Evolutionary conservation across 2,329 filamentous ascomycete genomes (phyloP).

Genomic region (Botryosphaeria dothidea): DNA sequence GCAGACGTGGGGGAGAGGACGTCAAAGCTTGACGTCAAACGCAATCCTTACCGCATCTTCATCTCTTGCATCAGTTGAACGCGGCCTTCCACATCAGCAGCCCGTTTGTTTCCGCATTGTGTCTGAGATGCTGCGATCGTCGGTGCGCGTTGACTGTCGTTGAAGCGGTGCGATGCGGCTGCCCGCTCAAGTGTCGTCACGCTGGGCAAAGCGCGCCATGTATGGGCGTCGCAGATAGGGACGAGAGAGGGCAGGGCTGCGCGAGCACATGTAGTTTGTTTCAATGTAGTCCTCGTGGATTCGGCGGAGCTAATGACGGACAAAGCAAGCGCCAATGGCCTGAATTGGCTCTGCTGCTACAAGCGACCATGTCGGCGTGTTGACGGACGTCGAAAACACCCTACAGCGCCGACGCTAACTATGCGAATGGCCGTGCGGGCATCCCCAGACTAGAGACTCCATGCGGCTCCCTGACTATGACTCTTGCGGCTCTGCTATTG

Average conservation of each 20-base stretch:
- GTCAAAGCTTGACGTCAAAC: constrained; percentile 10
- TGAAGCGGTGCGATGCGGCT: not conserved
- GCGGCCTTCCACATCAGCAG: not conserved
- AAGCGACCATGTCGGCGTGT: too few relatives aligned
- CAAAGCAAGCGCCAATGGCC: not conserved
- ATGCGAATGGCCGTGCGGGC: too few relatives aligned
- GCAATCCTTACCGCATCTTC: not conserved
- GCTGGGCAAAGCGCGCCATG: not conserved
- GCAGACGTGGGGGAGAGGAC: not conserved
- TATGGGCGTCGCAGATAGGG: not conserved
- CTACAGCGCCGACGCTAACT: too few relatives aligned
- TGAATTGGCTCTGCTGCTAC: not conserved
- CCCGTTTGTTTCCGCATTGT: not conserved
- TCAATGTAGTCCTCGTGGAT: too few relatives aligned
- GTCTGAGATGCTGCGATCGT: not conserved
- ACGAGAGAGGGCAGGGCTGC: not conserved
- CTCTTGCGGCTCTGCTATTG: too few relatives aligned
- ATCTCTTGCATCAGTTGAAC: not conserved
- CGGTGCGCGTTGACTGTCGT: too few relatives aligned
- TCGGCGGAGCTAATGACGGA: not conserved
- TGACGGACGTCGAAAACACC: too few relatives aligned
- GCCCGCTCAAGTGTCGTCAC: too few relatives aligned
- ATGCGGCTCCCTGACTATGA: too few relatives aligned
- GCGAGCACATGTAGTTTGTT: too few relatives aligned
- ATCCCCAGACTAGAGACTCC: too few relatives aligned